Evolutionary conservation across 1,284 basidiomycete species (phyloP).

Genomic region (Apiotrichum gracile): DNA sequence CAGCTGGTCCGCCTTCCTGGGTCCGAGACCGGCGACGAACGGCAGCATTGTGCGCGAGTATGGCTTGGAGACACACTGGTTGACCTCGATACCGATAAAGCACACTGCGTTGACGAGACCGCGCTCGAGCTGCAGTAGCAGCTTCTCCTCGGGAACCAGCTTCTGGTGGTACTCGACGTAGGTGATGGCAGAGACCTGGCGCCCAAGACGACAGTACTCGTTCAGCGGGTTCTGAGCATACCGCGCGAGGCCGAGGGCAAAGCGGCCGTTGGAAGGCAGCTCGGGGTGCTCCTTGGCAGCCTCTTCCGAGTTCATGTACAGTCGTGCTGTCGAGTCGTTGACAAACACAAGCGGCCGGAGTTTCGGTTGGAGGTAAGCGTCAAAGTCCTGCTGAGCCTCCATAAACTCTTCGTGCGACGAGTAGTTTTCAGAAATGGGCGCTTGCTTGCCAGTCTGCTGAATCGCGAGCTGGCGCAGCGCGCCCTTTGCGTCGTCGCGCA

Average conservation of each 20-base stretch:
- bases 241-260: constrained; percentile 89
- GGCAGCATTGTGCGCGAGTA: constrained; percentile 85
- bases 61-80: constrained; percentile 75
- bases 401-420: constrained; percentile 34
- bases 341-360: constrained; percentile 72
- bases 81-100: constrained; percentile 91
- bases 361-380: constrained; percentile 22
- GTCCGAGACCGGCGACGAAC: constrained; percentile 89
- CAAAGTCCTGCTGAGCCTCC: constrained; percentile 27
- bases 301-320: constrained; percentile 87
- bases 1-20: constrained; percentile 83
- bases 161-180: constrained; percentile 83
- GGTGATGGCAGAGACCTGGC: constrained; percentile 71
- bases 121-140: constrained; percentile 75
- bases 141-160: constrained; percentile 65
- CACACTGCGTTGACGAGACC: constrained; percentile 85
- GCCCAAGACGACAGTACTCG: constrained; percentile 80
- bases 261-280: constrained; percentile 75
- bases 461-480: constrained; percentile 43
- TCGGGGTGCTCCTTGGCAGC: constrained; percentile 80
- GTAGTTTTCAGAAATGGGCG: constrained; percentile 31
- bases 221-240: constrained; percentile 92
- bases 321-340: constrained; percentile 84
- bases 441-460: constrained; percentile 22
- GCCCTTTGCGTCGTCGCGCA: constrained; percentile 54